Base-by-base conservation (phyloP, 2,329 filamentous ascomycete species). In the Parastagonospora nodorum region DNA sequence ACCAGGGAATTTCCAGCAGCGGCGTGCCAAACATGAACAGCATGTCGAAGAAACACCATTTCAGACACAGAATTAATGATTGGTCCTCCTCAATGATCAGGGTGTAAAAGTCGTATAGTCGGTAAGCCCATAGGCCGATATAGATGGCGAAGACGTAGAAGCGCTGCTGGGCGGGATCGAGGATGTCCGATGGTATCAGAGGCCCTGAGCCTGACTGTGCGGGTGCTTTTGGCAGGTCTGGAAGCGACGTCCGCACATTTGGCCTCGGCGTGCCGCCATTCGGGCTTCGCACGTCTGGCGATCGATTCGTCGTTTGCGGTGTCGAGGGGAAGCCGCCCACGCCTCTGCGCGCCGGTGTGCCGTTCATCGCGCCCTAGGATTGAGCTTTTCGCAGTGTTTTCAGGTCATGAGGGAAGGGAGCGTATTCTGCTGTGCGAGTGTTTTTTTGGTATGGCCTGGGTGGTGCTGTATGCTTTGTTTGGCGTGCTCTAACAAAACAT, bases 91-190 rank as follows among this genome's bases (percentile, higher is more conserved):
- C 89, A 50, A 92, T 87, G 33, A 92, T 82, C 55, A 93, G 77
- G 50, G 84, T 84, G 58, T 86, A 84, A 79, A 90, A 96, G 77
- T 99, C 92, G 74, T 92, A 96, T 30, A 94, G 76, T 66, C 91
- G 88, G 88, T 90, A 97, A 53, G 86, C 86, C 74, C 89, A 82
- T 19, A 99, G 77, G 29, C 83, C 80, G 36, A 87, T 73, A 72
- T 96, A 97, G 58, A 96, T 75, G n/a, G 85, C 87, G 57, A 88
- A 83, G 41, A 91, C 88, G 72, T 96, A 97, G 64, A 96, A 84
- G 48, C 94, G 86, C 76, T 99, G 94, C 45, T 89, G 89, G 6
- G 94, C 93, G 39, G 90, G 90, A 78, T 97, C 93, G 72, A 97
- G 82, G 40, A 96, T 78, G 58, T 85, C 83, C 57, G 90, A 80